phyloP scores from a whole-genome alignment of 257 asterid genomes.

The Solanum medicagineum region DNA sequence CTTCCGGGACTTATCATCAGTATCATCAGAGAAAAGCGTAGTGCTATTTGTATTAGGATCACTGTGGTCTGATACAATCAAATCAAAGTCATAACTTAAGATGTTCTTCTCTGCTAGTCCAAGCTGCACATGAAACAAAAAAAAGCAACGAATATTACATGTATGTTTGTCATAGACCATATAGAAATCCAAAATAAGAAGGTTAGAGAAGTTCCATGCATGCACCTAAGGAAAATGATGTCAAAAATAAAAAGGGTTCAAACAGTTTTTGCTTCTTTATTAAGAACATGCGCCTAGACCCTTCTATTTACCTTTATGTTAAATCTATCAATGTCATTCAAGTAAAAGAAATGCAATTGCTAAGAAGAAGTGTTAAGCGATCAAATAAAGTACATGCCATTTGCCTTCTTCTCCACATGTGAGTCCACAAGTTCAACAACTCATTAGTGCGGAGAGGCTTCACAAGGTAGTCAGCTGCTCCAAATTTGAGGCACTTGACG shows the following conservation, averaged over 20 bases:
- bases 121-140: constrained; percentile 48
- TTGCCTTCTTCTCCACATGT: constrained; percentile 98
- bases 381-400: constrained; percentile 30
- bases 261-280: background rate
- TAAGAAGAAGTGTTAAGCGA: background rate
- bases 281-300: background rate
- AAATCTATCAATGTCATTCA: background rate
- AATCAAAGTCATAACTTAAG: constrained; percentile 71
- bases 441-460: constrained; percentile 95
- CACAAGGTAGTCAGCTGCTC: constrained; percentile 99
- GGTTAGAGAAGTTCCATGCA: background rate
- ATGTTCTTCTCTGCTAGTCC: constrained; percentile 96
- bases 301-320: background rate
- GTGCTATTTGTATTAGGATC: constrained; percentile 97
- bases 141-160: background rate
- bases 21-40: constrained; percentile 89
- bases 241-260: background rate
- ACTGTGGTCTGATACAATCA: constrained; percentile 77
- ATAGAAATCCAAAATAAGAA: background rate
- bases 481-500: constrained; percentile 83
- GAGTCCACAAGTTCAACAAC: constrained; percentile 96
- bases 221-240: background rate
- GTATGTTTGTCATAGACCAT: background rate
- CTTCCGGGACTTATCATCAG: constrained; percentile 63
- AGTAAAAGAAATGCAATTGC: background rate